phyloP scores from a whole-genome alignment of 2,329 filamentous ascomycete genomes.

The Penicillium sp. region DNA sequence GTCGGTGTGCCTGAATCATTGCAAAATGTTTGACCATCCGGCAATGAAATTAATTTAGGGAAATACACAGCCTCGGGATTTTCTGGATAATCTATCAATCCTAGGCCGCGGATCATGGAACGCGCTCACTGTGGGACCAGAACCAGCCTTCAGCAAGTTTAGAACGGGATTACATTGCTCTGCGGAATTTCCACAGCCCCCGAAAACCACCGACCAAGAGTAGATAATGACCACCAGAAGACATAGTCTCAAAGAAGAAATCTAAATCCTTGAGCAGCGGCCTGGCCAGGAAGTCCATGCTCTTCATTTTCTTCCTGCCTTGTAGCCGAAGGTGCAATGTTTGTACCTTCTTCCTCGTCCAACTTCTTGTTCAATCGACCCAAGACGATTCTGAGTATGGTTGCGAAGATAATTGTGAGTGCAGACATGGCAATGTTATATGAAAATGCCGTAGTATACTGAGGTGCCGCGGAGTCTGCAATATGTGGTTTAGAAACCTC shows the following conservation, averaged over 20 bases:
- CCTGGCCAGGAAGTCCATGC: slow-evolving; percentile 13
- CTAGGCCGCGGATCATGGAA: too few relatives aligned
- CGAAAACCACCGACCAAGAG: too few relatives aligned
- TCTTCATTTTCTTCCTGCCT: slow-evolving; percentile 11
- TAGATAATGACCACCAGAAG: background rate
- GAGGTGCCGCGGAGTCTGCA: slow-evolving; percentile 19
- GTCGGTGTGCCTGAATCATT: too few relatives aligned
- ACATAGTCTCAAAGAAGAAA: slow-evolving; percentile 14
- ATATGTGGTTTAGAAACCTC: background rate
- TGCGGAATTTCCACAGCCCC: too few relatives aligned
- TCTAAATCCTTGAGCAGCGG: slow-evolving; percentile 14
- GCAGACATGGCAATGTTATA: slow-evolving; percentile 13
- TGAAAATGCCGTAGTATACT: slow-evolving; percentile 15
- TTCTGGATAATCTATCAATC: too few relatives aligned
- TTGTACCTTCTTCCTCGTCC: slow-evolving; percentile 16
- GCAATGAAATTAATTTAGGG: too few relatives aligned
- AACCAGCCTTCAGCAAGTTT: too few relatives aligned
- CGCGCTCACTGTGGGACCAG: too few relatives aligned
- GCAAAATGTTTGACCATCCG: too few relatives aligned
- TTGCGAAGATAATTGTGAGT: slow-evolving; percentile 16
- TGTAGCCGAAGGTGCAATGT: background rate
- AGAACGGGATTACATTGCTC: too few relatives aligned
- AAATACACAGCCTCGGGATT: too few relatives aligned
- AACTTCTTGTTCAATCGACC: slow-evolving; percentile 17
- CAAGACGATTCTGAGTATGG: slow-evolving; percentile 15